Evolutionary conservation across 768 basidiomycete genomes (phyloP).

Genomic region (Phanerodontia chrysosporium): DNA sequence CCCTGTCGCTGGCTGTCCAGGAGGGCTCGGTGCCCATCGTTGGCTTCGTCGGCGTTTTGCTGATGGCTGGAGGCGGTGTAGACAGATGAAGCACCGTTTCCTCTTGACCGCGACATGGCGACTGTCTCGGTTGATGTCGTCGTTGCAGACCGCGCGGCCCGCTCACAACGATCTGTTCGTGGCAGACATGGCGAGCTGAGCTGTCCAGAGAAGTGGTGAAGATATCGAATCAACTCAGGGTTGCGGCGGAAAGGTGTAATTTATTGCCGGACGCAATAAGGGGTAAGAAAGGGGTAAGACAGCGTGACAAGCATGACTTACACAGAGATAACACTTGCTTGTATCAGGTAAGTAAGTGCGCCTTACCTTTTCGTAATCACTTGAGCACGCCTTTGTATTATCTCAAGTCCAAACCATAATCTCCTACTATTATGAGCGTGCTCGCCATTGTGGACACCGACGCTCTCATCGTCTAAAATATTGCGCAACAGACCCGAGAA

Average conservation of each 20-base stretch:
- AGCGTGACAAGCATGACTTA: no score
- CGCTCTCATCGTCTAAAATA: no score
- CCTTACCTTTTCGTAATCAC: no score
- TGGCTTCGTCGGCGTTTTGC: background rate
- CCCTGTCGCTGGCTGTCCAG: background rate
- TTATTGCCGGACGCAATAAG: background rate
- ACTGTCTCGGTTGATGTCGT: background rate
- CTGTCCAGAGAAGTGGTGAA: background rate
- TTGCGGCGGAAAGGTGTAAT: background rate
- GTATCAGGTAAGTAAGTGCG: no score
- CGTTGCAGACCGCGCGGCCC: background rate
- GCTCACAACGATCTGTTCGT: background rate
- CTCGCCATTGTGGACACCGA: no score
- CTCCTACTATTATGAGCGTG: no score
- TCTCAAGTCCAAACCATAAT: no score
- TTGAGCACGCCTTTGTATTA: no score
- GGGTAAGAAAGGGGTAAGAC: no score
- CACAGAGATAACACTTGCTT: no score
- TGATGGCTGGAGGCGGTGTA: background rate
- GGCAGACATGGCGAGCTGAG: background rate
- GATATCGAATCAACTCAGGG: background rate
- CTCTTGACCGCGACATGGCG: slow-evolving; percentile 2
- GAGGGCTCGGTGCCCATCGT: background rate
- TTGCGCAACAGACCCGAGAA: no score
- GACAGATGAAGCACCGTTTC: background rate